Base-by-base conservation (phyloP, 768 basidiomycete genomes). In the Lyophyllum semitale region DNA sequence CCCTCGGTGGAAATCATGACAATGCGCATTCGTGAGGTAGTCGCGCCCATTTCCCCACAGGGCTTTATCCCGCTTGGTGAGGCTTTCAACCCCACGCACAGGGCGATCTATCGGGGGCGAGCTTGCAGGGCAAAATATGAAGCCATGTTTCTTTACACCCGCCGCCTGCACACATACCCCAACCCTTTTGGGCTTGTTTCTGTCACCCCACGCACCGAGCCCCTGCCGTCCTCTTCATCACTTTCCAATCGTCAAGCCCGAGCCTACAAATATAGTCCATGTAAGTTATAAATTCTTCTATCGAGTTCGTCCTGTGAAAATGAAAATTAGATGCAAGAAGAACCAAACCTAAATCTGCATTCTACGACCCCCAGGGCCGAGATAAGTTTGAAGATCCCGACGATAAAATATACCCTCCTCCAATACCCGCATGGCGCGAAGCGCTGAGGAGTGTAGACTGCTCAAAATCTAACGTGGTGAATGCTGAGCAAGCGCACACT, bases 361-460 rank as follows among this genome's bases (percentile, higher is more conserved):
- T 54, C 0, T 47, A 51, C 20, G 40, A 22, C n/a, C 38, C 45
- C 5, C 3, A 20, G 11, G 53, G 53, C 8, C 40, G 48, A 4
- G 29, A 54, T 23, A 59, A 59, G n/a, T 55, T 59, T 29, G 49
- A 59, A 42, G 58, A 59, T 44, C 53, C 53, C 11, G 32, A 25
- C 17, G 23, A 53, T 26, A 3, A 5, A 12, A 37, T 59, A 1
- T 42, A 50, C 9, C 49, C 58, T n/a, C 58, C 44, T 7, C 33
- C 53, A 1, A 59, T 59, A 2, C 46, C 49, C 8, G 43, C 46
- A 0, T 59, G 58, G 58, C 49, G 27, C 3, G 20, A 23, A 1
- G 54, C 58, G 15, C 38, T 48, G 13, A 9, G n/a, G 11, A 41
- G 43, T 7, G 30, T 59, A 2, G 30, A 55, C 23, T 7, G 18